A percentile compares a stretch with the other conserved stretches of the same genome.
phyloP scores from a whole-genome alignment of 768 basidiomycete genomes.

The Boletus pseudo-olivaceus region DNA sequence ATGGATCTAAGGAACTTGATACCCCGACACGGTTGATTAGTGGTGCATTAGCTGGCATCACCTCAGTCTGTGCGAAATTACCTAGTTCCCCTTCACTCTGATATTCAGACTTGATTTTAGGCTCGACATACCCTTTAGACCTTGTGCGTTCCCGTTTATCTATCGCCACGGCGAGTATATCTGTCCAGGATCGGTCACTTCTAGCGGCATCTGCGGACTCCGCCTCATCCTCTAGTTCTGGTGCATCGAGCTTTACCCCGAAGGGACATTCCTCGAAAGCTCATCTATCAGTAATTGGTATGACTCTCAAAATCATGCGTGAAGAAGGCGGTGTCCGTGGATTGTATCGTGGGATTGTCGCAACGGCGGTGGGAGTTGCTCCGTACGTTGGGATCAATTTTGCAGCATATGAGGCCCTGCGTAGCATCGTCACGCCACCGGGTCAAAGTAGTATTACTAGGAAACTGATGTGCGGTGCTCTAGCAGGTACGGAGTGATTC shows the following conservation, averaged over 20 bases:
- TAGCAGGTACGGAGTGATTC: conserved; percentile 57
- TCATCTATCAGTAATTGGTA: conserved; percentile 76
- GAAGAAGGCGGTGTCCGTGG: conserved; percentile 91
- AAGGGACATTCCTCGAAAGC: conserved; percentile 41
- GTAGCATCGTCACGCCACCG: conserved; percentile 75
- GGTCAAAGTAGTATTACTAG: conserved; percentile 64
- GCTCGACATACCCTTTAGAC: conserved; percentile 89
- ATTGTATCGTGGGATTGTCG: conserved; percentile 79
- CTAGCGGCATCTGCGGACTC: conserved; percentile 21
- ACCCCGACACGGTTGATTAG: conserved; percentile 82
- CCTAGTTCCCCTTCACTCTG: conserved; percentile 4
- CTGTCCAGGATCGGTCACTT: conserved; percentile 31
- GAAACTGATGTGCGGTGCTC: conserved; percentile 81
- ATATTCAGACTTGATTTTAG: conserved; percentile 35
- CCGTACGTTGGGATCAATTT: conserved; percentile 92
- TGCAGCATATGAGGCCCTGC: conserved; percentile 84
- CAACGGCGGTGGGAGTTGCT: conserved; percentile 87
- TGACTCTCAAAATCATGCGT: conserved; percentile 85
- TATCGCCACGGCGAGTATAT: conserved; percentile 85
- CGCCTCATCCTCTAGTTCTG: conserved; percentile 38
- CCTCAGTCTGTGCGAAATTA: conserved; percentile 77
- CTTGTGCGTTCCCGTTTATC: conserved; percentile 89
- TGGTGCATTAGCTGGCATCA: conserved; percentile 91
- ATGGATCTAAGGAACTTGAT: conserved; percentile 75
- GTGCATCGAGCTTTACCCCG: conserved; percentile 40